These are phyloP conservation scores for Mycena sp. DNA, from an alignment of 1,284 basidiomycete genomes.

Conservation along the genomic window DNA sequence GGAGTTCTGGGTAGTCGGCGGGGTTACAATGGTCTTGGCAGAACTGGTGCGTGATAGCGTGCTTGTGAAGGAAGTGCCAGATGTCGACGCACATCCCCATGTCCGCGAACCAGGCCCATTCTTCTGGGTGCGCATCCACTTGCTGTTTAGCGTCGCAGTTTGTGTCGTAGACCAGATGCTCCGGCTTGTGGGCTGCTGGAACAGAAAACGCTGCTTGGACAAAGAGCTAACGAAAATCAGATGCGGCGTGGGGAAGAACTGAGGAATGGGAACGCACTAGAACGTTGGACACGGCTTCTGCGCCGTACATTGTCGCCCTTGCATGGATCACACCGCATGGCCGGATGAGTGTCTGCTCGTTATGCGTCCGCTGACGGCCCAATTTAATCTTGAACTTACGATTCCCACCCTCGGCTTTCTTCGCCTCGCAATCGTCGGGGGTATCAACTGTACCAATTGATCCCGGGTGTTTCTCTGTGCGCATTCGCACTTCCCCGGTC, in stretches of 20 bases:
- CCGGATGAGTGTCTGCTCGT: slow-evolving; percentile 34
- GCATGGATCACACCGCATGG: slow-evolving; percentile 38
- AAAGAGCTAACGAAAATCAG: neutral
- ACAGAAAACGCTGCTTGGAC: neutral
- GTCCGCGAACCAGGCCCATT: slow-evolving; percentile 5
- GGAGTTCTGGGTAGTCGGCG: slow-evolving; percentile 21
- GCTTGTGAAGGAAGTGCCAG: too few relatives aligned
- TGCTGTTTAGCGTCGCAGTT: slow-evolving; percentile 8
- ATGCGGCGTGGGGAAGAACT: neutral
- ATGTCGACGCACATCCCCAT: slow-evolving; percentile 3
- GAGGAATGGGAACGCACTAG: neutral
- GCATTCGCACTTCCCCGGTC: neutral
- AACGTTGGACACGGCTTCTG: slow-evolving; percentile 32
- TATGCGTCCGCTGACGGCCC: slow-evolving; percentile 34
- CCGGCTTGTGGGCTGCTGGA: neutral
- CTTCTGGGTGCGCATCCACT: neutral
- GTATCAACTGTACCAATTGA: neutral
- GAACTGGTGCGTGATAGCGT: too few relatives aligned
- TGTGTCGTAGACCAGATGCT: slow-evolving; percentile 9
- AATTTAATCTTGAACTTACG: slow-evolving; percentile 34
- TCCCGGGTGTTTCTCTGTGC: neutral
- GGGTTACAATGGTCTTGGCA: too few relatives aligned
- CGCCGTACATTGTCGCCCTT: slow-evolving; percentile 36
- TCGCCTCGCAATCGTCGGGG: neutral
- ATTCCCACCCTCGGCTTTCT: slow-evolving; percentile 35